Evolutionary conservation across 2,329 filamentous ascomycete genomes (phyloP), one percentile per base, ranked within the genome.

Genomic region (Cytospora piceicola): DNA sequence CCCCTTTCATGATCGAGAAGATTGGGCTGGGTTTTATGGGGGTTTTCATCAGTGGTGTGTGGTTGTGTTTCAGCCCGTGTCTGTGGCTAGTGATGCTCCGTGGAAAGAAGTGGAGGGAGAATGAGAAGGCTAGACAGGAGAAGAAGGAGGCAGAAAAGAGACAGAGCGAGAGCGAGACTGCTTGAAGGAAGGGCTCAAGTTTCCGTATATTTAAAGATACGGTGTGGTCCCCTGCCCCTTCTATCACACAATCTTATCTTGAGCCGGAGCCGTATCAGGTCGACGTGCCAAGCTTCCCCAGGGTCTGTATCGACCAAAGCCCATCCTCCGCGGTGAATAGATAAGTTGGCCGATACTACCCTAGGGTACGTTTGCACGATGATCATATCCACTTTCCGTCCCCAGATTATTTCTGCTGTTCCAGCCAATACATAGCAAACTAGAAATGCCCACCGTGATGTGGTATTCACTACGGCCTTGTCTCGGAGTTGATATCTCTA

Each of bases 51-150:
- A 69, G 70, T 4, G 70, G 68, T 3, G 36, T 70, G 9, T 74
- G 70, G 70, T 2, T 71, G 15, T 51, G 42, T 2, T 70, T 72
- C 20, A 73, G 70, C 36, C 71, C 71, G 1, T 39, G 70, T 1
- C 66, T 74, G 5, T 75, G 73, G 73, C 61, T 72, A 15, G 69
- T 74, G 11, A 67, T 74, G 62, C 66, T 68, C n/a, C 65, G 62
- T 5, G 72, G 73, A 5, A 53, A 66, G 6, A 56, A 55, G 29
- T 74, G 72, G 72, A 70, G 72, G 29, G 49, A 68, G 52, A 60
- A 63, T 22, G 29, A 51, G 3, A 58, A 53, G 46, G 42, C 27
- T 22, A 66, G 49, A 24, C 12, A 54, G 11, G 32, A 56, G 22
- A 61, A 20, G 11, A 32, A 22, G n/a, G n/a, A 78, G 6, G 58